Evolutionary conservation across 768 basidiomycete species (phyloP), one percentile per base, ranked within the genome.

Genomic region (Phaeolepiota aurea): DNA sequence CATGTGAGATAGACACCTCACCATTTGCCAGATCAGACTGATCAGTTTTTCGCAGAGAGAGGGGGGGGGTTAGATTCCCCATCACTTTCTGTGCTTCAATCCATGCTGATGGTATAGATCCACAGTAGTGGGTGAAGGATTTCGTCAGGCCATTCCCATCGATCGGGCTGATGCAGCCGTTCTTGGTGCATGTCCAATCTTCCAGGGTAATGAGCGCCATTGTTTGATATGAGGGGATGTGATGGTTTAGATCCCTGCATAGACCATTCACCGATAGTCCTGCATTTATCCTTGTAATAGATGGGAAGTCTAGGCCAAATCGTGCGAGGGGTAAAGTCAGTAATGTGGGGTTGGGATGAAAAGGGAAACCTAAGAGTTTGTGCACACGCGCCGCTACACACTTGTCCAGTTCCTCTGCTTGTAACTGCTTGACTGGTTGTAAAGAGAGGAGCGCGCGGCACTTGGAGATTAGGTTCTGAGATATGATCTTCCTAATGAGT

Each of bases 171-270:
- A 35, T 19, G 33, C 33, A 9, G 20, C 23, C n/a, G 18, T 49
- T 51, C 11, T 42, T 32, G 2, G 37, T 7, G 15, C 52, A 53
- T 0, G 38, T 46, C 52, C 48, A 53, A 23, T 53, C 49, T 2
- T 45, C 38, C 4, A 50, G 32, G 2, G 45, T 53, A 5, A 53
- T 48, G 0, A 20, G 16, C 3, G 45, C 48, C 49, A 52, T 48
- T 1, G 19, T 42, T 0, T 48, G 23, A 16, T 47, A 61, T 0
- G 43, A 37, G 0, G 22, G 16, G 7, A 57, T 50, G 9, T 53
- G 53, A 20, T 56, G 55, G 23, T 58, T 56, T 0, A 58, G 49
- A 22, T 59, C 53, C 0, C 51, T 44, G 3, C n/a, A 15, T 0
- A 58, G 40, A 0, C 57, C 54, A 13, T 50, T 23, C 0, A 58